Percentiles rank a stretch among this genome's conserved stretches.
These are phyloP conservation scores for Biscogniauxia sp. DNA, from an alignment of 2,329 filamentous ascomycete species.

Conservation along the genomic window DNA sequence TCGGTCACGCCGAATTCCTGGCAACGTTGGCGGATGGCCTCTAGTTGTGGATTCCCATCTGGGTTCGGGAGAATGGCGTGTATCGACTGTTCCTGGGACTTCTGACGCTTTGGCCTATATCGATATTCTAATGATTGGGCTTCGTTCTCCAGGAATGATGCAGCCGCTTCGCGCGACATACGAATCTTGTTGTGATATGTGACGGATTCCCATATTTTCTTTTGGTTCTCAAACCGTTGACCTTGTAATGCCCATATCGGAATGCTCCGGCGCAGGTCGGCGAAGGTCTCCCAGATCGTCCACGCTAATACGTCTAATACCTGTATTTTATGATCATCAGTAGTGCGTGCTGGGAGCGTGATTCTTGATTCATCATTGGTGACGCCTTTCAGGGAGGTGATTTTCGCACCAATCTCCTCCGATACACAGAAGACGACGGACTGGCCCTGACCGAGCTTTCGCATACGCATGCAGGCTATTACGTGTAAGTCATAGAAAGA, in stretches of 20 bases:
- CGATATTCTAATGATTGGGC: slow-evolving; percentile 48
- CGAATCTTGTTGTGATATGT: not conserved
- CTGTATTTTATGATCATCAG: slow-evolving; percentile 32
- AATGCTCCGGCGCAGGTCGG: slow-evolving; percentile 46
- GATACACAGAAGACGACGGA: slow-evolving; percentile 61
- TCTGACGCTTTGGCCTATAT: slow-evolving; percentile 36
- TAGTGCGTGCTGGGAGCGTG: not conserved
- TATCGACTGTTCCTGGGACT: slow-evolving; percentile 1
- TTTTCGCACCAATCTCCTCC: slow-evolving; percentile 56
- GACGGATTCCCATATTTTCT: slow-evolving; percentile 33
- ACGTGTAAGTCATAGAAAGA: slow-evolving; percentile 9
- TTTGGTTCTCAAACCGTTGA: slow-evolving; percentile 44
- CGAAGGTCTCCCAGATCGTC: slow-evolving; percentile 57
- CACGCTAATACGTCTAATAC: slow-evolving; percentile 58
- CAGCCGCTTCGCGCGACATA: slow-evolving; percentile 31
- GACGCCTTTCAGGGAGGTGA: slow-evolving; percentile 28
- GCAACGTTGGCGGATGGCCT: slow-evolving; percentile 35
- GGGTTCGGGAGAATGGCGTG: not conserved
- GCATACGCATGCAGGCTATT: slow-evolving; percentile 68
- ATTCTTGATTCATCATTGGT: not conserved
- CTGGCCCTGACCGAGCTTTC: slow-evolving; percentile 65
- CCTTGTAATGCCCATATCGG: slow-evolving; percentile 63
- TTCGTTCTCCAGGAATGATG: slow-evolving; percentile 55
- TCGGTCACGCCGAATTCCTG: slow-evolving; percentile 33
- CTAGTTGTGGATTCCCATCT: slow-evolving; percentile 23